phyloP scores from a whole-genome alignment of 345 rosid species.

The Aquilaria yunnanensis region DNA sequence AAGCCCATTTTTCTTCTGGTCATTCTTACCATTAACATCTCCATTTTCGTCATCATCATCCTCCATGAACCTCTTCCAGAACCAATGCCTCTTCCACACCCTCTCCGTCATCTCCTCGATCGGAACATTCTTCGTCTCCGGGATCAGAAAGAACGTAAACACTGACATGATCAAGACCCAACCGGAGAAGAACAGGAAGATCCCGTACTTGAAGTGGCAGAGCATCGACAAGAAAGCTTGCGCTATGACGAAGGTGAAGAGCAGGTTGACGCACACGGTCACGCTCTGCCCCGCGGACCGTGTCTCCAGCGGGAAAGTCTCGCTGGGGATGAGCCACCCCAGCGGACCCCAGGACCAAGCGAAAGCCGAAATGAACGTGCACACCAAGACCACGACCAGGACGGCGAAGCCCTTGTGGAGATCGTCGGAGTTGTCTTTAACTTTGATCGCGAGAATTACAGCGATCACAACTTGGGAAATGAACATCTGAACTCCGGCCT shows the following conservation, averaged over 20 bases:
- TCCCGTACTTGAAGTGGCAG: constrained; percentile 78
- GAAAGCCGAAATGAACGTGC: constrained; percentile 71
- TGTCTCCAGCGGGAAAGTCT: constrained; percentile 78
- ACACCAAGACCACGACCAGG: constrained; percentile 61
- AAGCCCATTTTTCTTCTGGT: constrained; percentile 23
- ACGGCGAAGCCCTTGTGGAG: constrained; percentile 35
- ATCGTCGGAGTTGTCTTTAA: constrained; percentile 43
- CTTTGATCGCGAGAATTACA: constrained; percentile 59
- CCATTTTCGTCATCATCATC: constrained; percentile 9
- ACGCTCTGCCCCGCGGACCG: constrained; percentile 88
- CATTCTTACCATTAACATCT: constrained; percentile 12
- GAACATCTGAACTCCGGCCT: constrained; percentile 88
- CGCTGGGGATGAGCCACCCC: constrained; percentile 84
- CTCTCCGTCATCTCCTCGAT: constrained; percentile 90
- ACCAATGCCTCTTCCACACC: constrained; percentile 87
- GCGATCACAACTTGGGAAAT: constrained; percentile 64
- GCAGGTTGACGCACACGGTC: constrained; percentile 65
- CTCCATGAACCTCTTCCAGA: constrained; percentile 71
- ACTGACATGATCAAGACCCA: constrained; percentile 78
- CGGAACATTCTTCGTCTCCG: constrained; percentile 82
- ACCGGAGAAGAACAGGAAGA: constrained; percentile 74
- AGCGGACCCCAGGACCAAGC: constrained; percentile 98
- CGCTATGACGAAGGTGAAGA: constrained; percentile 77
- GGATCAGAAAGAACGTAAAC: constrained; percentile 61
- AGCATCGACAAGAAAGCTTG: constrained; percentile 91